Evolutionary conservation across 768 basidiomycete species (phyloP), one percentile per base, ranked within the genome.

Genomic region (Suillus cothurnatus): DNA sequence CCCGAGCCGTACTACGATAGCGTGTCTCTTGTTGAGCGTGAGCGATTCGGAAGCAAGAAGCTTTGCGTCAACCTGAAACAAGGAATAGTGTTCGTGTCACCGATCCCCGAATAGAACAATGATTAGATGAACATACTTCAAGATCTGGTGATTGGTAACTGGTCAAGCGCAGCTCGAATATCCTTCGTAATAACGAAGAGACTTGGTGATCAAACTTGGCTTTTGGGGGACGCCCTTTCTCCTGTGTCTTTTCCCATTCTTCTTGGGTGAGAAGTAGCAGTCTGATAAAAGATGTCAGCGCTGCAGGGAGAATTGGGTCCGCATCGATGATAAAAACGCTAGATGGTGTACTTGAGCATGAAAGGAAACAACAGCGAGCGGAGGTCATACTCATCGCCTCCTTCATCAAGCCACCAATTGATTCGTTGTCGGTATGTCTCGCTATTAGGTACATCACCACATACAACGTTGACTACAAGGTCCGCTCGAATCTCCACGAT

Each of bases 341-440:
- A 63, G 19, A 59, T 41, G 19, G 28, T 21, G 26, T 15, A 34
- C 14, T 64, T 66, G 45, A 62, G 7, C 19, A 47, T 15, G 28
- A 62, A 7, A 3, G 34, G 49, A 45, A 61, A 12, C 21, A 6
- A 7, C 6, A 38, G 50, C 4, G 1, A 45, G 28, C 23, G 14
- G 34, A 43, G 59, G 36, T 80, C 88, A 68, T 72, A 95, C 95
- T 97, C 95, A 68, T 97, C 95, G 23, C 91, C 91, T 3, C 90
- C 92, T 72, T 90, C 85, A 67, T 97, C 94, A 15, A 99, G 79
- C 93, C 95, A 95, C 89, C 93, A 97, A 66, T 98, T 93, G 11
- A 97, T 89, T 45, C 94, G 84, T 69, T 88, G 87, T 67, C 83
- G 79, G 8, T 41, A 19, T 28, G 39, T 59, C 5, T 69, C 62